These are phyloP conservation scores for Pichia cabralensis DNA, from an alignment of 805 yeast species.

Conservation along the genomic window DNA sequence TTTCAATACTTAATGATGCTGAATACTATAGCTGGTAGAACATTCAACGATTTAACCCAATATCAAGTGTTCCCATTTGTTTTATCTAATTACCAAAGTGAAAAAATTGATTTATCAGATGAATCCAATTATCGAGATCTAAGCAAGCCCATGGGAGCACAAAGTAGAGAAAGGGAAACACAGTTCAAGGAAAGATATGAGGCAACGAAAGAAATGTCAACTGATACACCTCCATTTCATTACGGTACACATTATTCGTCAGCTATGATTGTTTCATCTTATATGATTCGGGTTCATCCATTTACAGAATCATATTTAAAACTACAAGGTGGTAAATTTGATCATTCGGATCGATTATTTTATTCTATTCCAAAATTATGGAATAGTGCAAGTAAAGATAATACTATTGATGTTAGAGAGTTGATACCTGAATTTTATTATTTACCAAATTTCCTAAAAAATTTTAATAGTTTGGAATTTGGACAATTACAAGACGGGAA, in stretches of 20 bases:
- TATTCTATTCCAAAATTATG: slow-evolving; percentile 69
- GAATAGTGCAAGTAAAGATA: slow-evolving; percentile 69
- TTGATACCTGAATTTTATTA: slow-evolving; percentile 79
- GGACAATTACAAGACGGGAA: slow-evolving; percentile 59
- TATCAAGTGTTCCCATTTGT: slow-evolving; percentile 93
- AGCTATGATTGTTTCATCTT: slow-evolving; percentile 86
- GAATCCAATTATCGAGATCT: slow-evolving; percentile 62
- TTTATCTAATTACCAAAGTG: slow-evolving; percentile 70
- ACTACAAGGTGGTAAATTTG: slow-evolving; percentile 82
- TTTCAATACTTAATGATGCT: slow-evolving; percentile 72
- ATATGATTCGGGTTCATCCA: slow-evolving; percentile 66
- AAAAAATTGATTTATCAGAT: slow-evolving; percentile 52
- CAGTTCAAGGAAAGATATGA: slow-evolving; percentile 65
- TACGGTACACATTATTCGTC: slow-evolving; percentile 92
- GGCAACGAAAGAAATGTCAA: slow-evolving; percentile 49
- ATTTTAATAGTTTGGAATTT: slow-evolving; percentile 56
- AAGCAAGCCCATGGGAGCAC: slow-evolving; percentile 90
- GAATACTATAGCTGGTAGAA: slow-evolving; percentile 80
- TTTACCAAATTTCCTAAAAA: slow-evolving; percentile 67
- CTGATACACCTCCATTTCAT: slow-evolving; percentile 64
- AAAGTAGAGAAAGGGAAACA: slow-evolving; percentile 44
- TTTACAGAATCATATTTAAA: slow-evolving; percentile 69
- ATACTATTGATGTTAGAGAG: slow-evolving; percentile 82
- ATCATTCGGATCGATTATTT: slow-evolving; percentile 78
- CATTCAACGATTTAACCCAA: slow-evolving; percentile 82